A percentile compares a stretch with the other conserved stretches of the same genome.
Conservation (phyloP, 441 rosid genomes). For the Pelargonium cotyledonis region DNA sequence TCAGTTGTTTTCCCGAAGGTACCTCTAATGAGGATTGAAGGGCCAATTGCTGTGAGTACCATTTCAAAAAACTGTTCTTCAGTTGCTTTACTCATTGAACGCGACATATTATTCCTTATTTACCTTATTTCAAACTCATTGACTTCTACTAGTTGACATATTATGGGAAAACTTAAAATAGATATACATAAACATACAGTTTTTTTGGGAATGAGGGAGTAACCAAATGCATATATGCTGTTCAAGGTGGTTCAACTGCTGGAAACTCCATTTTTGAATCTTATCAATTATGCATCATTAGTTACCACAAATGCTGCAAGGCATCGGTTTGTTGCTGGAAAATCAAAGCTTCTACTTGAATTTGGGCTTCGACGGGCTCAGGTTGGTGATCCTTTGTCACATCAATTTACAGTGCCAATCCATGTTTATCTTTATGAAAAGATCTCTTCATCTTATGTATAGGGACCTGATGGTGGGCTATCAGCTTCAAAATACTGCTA, state of each 20-base stretch:
- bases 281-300: constrained; percentile 78
- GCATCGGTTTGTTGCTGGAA: constrained; percentile 85
- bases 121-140: no score
- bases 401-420: constrained; percentile 9
- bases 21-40: constrained; percentile 84
- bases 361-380: constrained; percentile 96
- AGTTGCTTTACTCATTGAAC: no score
- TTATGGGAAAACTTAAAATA: not conserved
- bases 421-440: constrained; percentile 17
- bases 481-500: constrained; percentile 90
- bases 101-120: no score
- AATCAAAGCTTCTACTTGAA: constrained; percentile 64
- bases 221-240: not conserved
- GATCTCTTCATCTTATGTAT: constrained; percentile 15
- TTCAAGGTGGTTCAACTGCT: constrained; percentile 77
- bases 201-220: not conserved
- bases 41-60: constrained; percentile 81
- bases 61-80: no score
- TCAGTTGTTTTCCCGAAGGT: constrained; percentile 93
- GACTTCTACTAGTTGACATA: no score
- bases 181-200: not conserved
- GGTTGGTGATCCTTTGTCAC: constrained; percentile 35
- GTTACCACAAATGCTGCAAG: constrained; percentile 90
- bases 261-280: constrained; percentile 84
- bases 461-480: constrained; percentile 99